A percentile compares a stretch with the other conserved stretches of the same genome.
Conservation (phyloP, 2,329 filamentous ascomycete species). For the Hirsutella thompsonii region DNA sequence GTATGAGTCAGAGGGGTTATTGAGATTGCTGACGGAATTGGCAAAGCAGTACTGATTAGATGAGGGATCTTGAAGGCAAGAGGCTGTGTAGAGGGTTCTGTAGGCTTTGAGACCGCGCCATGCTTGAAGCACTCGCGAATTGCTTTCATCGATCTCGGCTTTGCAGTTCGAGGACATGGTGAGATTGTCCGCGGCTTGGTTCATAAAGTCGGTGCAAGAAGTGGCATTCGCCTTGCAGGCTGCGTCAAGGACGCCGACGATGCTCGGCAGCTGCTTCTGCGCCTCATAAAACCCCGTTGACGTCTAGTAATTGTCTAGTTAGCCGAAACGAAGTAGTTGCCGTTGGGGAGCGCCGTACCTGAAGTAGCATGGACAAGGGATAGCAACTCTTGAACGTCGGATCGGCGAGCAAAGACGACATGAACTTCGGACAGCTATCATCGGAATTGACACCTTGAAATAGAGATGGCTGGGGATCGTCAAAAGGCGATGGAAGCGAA, state of each 20-base stretch:
- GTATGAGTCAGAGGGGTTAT: constrained; percentile 59
- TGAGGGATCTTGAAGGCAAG: constrained; percentile 58
- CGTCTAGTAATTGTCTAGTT: constrained; percentile 37
- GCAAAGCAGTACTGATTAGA: constrained; percentile 68
- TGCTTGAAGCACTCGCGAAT: constrained; percentile 60
- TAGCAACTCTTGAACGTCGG: constrained; percentile 60
- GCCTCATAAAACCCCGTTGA: constrained; percentile 77
- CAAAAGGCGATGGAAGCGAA: constrained; percentile 51
- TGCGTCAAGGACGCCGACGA: constrained; percentile 66
- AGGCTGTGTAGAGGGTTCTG: constrained; percentile 62
- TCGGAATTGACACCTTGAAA: constrained; percentile 39
- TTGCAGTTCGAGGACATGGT: constrained; percentile 53
- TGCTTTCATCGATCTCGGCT: constrained; percentile 52
- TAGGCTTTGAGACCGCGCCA: constrained; percentile 69
- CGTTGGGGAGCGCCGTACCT: constrained; percentile 35
- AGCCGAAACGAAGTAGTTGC: background rate
- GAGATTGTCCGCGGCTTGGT: constrained; percentile 51
- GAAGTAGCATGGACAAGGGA: constrained; percentile 72
- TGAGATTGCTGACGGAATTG: constrained; percentile 66
- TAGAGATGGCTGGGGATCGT: constrained; percentile 49
- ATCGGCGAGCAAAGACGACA: constrained; percentile 53
- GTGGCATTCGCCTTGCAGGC: constrained; percentile 58
- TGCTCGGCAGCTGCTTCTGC: constrained; percentile 54
- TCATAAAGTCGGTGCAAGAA: constrained; percentile 54
- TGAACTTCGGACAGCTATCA: constrained; percentile 50